A percentile compares a stretch with the other conserved stretches of the same genome.
Evolutionary conservation across 164 flowering plant species (phyloP).

Genomic region (Macadamia integrifolia): DNA sequence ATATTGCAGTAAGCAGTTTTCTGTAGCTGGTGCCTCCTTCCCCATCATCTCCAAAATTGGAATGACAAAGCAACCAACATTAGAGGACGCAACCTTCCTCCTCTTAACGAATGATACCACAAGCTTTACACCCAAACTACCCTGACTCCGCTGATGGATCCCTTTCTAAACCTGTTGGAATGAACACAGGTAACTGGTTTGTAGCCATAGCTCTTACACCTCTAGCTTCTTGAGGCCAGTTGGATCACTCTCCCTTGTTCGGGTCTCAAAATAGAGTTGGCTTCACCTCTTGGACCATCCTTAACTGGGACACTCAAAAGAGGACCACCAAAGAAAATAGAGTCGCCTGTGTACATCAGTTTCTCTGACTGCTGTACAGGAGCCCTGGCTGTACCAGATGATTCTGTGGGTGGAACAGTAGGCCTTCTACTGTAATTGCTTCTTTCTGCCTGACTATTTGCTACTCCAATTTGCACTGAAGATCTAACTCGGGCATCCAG

Average conservation of each 20-base stretch:
- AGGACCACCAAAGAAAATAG: constrained; percentile 94
- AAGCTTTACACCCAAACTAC: constrained; percentile 9
- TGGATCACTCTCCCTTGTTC: constrained; percentile 35
- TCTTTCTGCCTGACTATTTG: constrained; percentile 24
- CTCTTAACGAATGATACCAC: neutral
- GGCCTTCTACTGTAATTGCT: constrained; percentile 31
- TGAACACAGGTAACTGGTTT: constrained; percentile 78
- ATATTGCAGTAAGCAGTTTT: neutral
- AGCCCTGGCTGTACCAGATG: constrained; percentile 27
- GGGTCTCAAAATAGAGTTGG: constrained; percentile 34
- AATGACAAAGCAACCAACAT: neutral
- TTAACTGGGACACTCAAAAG: constrained; percentile 45
- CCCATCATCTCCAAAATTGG: neutral
- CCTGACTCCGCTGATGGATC: constrained; percentile 28
- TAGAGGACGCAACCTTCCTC: neutral
- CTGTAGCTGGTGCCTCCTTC: neutral
- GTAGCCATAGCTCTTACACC: constrained; percentile 52
- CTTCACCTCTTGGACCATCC: constrained; percentile 38
- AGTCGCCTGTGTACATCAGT: constrained; percentile 67
- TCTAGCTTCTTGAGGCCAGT: constrained; percentile 36
- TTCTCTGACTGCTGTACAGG: constrained; percentile 49
- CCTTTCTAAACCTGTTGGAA: constrained; percentile 44
- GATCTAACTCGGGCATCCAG: constrained; percentile 41
- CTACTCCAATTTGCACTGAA: constrained; percentile 26
- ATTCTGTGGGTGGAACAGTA: constrained; percentile 25